Base-by-base conservation (phyloP, 1,284 basidiomycete species). In the Trichosporon sp. region DNA sequence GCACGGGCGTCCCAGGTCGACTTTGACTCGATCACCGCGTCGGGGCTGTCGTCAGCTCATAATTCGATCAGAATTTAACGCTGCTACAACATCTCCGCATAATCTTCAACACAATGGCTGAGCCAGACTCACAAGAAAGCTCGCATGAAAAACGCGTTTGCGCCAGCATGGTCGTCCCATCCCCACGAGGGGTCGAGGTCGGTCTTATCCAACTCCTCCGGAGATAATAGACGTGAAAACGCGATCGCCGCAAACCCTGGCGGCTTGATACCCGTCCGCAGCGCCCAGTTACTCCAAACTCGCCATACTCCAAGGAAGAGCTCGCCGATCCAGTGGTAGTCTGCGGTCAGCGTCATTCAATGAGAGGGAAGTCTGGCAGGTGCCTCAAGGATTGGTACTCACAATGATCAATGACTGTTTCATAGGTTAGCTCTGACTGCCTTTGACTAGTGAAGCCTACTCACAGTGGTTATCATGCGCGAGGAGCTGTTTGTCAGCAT, bases 241-340 rank as follows among this genome's bases (percentile, higher is more conserved):
- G 67, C 66, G 10, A 75, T 60, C 10, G 59, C 56, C 33, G 70
- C 67, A 60, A 72, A 67, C 13, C 70, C 64, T 8, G 71, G 73
- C 10, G 70, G 44, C 13, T 44, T 21, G 2, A 59, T 21, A 8
- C 71, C 73, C 3, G 59, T 59, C 14, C 66, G 19, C 56, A 63
- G 70, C 23, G 63, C 64, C 33, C 61, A 68, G 57, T 71, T 65
- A 7, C 58, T 62, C 73, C 70, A 73, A 36, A 69, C 58, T 14
- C 74, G 57, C 73, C 73, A 75, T 3, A 65, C 66, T 31, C 74
- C 74, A 16, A 74, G 62, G 62, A 75, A 73, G 21, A 65, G 74
- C 52, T 75, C 74, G n/a, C 74, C 74, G 32, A 74, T 67, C 66
- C 69, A 70, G 64, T 75, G 74, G 61, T 75, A 75, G 66, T 69